phyloP scores from a whole-genome alignment of 352 stramenopile species.

The Thraustotheca clavata region DNA sequence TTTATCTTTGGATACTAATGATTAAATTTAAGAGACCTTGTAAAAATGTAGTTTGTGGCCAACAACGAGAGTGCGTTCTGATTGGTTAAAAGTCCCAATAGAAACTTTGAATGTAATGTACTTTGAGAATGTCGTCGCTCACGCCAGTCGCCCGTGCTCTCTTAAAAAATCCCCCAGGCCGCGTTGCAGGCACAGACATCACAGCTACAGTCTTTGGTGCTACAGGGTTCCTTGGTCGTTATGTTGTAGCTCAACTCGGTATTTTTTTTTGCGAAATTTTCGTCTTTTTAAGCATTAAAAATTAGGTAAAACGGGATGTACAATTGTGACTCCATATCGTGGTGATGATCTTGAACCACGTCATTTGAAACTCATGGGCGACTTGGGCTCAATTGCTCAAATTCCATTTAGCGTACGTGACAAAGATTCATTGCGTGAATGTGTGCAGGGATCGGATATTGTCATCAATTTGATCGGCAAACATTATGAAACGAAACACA shows the following conservation, averaged over 20 bases:
- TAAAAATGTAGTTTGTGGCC: constrained; percentile 4
- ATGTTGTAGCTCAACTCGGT: constrained; percentile 92
- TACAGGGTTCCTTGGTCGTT: constrained; percentile 92
- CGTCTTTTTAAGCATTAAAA: constrained; percentile 3
- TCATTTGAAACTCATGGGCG: constrained; percentile 91
- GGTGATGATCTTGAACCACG: constrained; percentile 91
- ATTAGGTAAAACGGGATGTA: constrained; percentile 61
- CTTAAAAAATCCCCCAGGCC: constrained; percentile 67
- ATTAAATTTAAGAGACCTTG: not conserved
- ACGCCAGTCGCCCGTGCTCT: constrained; percentile 65
- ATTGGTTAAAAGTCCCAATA: constrained; percentile 8
- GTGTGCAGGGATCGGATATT: constrained; percentile 89
- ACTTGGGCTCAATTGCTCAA: constrained; percentile 86
- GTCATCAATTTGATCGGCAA: constrained; percentile 98
- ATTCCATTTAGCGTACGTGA: constrained; percentile 84
- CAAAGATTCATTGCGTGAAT: constrained; percentile 87
- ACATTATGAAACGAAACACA: constrained; percentile 95
- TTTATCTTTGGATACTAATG: too few relatives aligned
- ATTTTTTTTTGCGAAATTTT: constrained; percentile 23
- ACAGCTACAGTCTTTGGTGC: constrained; percentile 94
- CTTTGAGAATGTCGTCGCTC: constrained; percentile 40
- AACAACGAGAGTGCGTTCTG: not conserved
- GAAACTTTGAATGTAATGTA: not conserved
- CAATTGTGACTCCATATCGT: constrained; percentile 84
- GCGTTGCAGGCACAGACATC: constrained; percentile 67